phyloP scores from a whole-genome alignment of 1,284 basidiomycete genomes.

The Mycosarcoma maydis region DNA sequence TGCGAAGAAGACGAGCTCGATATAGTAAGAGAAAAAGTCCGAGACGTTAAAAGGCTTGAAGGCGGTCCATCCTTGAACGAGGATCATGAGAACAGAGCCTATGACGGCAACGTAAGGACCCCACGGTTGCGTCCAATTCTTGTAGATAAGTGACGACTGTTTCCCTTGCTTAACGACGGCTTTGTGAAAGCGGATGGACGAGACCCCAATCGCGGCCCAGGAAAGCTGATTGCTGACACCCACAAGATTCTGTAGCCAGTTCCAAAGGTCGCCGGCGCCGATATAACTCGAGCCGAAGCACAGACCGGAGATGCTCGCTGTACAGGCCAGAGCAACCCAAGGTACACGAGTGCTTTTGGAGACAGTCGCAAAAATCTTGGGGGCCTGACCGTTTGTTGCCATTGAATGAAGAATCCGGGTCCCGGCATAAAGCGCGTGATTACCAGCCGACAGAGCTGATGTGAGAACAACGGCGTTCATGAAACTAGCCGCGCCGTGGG shows the following conservation, averaged over 20 bases:
- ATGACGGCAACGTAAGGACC: slow-evolving; percentile 55
- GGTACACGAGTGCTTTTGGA: slow-evolving; percentile 78
- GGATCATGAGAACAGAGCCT: slow-evolving; percentile 53
- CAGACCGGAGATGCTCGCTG: slow-evolving; percentile 74
- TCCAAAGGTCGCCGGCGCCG: slow-evolving; percentile 72
- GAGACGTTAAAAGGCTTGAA: slow-evolving; percentile 46
- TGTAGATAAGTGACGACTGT: slow-evolving; percentile 67
- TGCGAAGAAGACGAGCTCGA: slow-evolving; percentile 63
- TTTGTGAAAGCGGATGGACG: slow-evolving; percentile 79
- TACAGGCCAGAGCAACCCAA: slow-evolving; percentile 76
- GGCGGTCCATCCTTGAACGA: slow-evolving; percentile 62
- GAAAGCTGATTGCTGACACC: slow-evolving; percentile 78
- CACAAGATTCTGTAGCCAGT: slow-evolving; percentile 72
- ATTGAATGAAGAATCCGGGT: slow-evolving; percentile 80
- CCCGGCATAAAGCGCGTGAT: slow-evolving; percentile 81
- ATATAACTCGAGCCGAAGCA: slow-evolving; percentile 72
- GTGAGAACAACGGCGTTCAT: slow-evolving; percentile 83
- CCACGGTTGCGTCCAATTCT: slow-evolving; percentile 69
- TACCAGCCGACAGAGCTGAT: slow-evolving; percentile 85
- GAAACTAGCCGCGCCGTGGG: slow-evolving; percentile 67
- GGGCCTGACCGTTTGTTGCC: slow-evolving; percentile 79
- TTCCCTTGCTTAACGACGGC: slow-evolving; percentile 73
- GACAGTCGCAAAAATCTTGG: slow-evolving; percentile 76
- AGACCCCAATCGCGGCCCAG: slow-evolving; percentile 83
- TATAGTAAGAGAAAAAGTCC: slow-evolving; percentile 69